Evolutionary conservation across 257 asterid species (phyloP).

Genomic region (Mitragyna speciosa): DNA sequence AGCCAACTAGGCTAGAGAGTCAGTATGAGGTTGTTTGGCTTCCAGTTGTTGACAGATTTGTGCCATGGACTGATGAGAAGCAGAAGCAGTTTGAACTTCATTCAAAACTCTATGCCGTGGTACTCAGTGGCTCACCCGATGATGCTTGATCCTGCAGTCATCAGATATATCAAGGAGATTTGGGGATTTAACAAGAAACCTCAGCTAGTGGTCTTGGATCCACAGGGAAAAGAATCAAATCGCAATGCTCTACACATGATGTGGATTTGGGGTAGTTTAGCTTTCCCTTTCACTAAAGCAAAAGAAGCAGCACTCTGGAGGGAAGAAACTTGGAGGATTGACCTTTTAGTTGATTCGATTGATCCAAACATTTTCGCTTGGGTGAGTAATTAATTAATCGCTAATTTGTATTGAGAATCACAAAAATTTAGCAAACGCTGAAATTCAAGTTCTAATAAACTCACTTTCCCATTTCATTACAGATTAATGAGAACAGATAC

Average conservation of each 20-base stretch:
- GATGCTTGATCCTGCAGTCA: constrained; percentile 55
- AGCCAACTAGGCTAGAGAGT: constrained; percentile 42
- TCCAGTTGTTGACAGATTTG: constrained; percentile 50
- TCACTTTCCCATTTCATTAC: neutral
- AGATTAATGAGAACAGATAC: constrained; percentile 53
- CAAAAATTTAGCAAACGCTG: neutral
- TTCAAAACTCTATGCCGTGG: constrained; percentile 79
- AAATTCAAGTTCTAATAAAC: neutral
- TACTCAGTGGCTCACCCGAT: constrained; percentile 70
- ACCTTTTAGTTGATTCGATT: constrained; percentile 58
- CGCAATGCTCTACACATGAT: constrained; percentile 79
- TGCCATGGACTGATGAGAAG: constrained; percentile 23
- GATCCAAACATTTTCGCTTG: constrained; percentile 58
- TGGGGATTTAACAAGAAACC: constrained; percentile 69
- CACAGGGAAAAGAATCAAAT: constrained; percentile 69
- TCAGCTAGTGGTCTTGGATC: constrained; percentile 74
- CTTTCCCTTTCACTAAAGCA: constrained; percentile 69
- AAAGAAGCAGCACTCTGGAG: constrained; percentile 71
- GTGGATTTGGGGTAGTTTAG: constrained; percentile 90
- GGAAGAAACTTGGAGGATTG: constrained; percentile 62
- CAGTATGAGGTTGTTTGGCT: constrained; percentile 88
- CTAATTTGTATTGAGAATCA: neutral
- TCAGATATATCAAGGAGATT: constrained; percentile 51
- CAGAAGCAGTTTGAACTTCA: constrained; percentile 38
- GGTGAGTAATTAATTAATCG: constrained; percentile 34